phyloP scores from a whole-genome alignment of 768 basidiomycete genomes.

The Baorangia bicolor region DNA sequence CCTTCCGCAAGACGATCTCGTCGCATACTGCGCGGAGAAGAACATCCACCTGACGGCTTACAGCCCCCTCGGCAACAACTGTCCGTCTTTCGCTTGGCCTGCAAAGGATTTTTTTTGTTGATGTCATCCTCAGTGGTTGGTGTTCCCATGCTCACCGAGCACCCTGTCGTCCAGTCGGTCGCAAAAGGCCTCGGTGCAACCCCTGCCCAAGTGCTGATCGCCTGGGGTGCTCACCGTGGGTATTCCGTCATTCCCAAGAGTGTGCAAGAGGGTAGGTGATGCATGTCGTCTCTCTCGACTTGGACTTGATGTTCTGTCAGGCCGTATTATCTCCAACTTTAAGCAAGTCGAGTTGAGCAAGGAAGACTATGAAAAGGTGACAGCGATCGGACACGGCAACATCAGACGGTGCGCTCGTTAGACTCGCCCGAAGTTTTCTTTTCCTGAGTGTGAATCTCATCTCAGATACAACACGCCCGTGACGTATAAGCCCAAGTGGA shows the following conservation, averaged over 20 bases:
- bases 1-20: slow-evolving; percentile 71
- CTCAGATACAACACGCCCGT: slow-evolving; percentile 57
- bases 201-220: slow-evolving; percentile 79
- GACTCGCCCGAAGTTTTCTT: background rate
- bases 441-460: background rate
- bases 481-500: slow-evolving; percentile 62
- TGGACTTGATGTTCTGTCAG: slow-evolving; percentile 23
- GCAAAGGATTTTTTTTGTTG: background rate
- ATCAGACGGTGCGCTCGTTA: slow-evolving; percentile 30
- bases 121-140: slow-evolving; percentile 45
- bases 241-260: slow-evolving; percentile 86
- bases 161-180: slow-evolving; percentile 58
- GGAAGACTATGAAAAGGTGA: slow-evolving; percentile 60
- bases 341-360: slow-evolving; percentile 65
- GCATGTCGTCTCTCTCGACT: background rate
- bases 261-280: slow-evolving; percentile 53
- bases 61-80: slow-evolving; percentile 79
- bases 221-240: slow-evolving; percentile 75
- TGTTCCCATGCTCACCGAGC: slow-evolving; percentile 66
- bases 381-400: slow-evolving; percentile 40
- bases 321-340: slow-evolving; percentile 75
- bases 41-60: slow-evolving; percentile 71
- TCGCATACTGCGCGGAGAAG: slow-evolving; percentile 65
- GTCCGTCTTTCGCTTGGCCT: slow-evolving; percentile 38
- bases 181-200: slow-evolving; percentile 63